phyloP scores from a whole-genome alignment of 2,329 filamentous ascomycete genomes.

The Penicillium paneum region DNA sequence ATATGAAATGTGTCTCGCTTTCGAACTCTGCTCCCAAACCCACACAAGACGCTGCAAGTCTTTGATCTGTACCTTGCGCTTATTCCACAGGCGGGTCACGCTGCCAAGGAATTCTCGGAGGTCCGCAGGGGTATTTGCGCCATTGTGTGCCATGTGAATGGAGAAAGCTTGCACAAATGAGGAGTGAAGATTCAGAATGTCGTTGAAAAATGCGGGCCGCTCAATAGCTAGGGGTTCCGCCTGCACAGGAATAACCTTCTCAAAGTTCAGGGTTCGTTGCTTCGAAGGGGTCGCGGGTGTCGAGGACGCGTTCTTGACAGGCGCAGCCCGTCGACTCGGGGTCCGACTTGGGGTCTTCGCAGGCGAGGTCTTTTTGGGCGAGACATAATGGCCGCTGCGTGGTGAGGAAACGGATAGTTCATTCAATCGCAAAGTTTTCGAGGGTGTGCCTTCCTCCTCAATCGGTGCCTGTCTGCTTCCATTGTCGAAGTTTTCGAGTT shows the following conservation, averaged over 20 bases:
- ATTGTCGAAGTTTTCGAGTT: constrained; percentile 34
- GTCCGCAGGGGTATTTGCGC: constrained; percentile 60
- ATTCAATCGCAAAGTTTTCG: constrained; percentile 35
- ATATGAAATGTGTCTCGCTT: constrained; percentile 27
- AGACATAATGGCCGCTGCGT: constrained; percentile 28
- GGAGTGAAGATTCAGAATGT: constrained; percentile 62
- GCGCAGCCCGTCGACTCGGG: constrained; percentile 50
- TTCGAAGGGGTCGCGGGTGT: constrained; percentile 29
- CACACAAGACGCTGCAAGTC: constrained; percentile 67
- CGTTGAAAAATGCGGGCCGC: constrained; percentile 35
- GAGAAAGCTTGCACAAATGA: constrained; percentile 67
- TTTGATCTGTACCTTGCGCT: constrained; percentile 61
- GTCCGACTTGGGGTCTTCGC: constrained; percentile 20
- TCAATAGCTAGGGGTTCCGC: constrained; percentile 25
- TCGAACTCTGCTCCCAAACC: constrained; percentile 49
- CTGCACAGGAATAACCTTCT: constrained; percentile 8
- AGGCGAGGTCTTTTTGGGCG: constrained; percentile 14
- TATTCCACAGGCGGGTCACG: constrained; percentile 68
- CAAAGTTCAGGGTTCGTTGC: constrained; percentile 22
- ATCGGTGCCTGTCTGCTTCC: constrained; percentile 9
- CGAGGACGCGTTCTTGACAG: constrained; percentile 13
- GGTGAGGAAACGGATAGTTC: constrained; percentile 35
- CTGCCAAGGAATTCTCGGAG: constrained; percentile 59
- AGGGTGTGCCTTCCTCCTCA: constrained; percentile 27
- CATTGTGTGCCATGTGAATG: constrained; percentile 68